Base-by-base conservation (phyloP, 345 rosid species). In the Microthlaspi erraticum region DNA sequence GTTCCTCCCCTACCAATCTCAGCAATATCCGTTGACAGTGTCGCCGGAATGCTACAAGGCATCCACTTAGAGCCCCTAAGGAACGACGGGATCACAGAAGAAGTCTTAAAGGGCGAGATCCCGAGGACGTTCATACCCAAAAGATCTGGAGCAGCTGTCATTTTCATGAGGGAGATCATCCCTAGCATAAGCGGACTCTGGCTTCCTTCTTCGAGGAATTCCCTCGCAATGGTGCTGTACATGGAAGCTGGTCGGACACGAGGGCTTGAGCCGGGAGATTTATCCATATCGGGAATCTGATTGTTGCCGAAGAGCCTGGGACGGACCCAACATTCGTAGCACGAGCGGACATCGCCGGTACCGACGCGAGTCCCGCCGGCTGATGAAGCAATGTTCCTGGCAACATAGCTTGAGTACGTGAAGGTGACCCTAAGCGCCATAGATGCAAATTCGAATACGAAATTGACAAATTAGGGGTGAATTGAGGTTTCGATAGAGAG, bases 351-450 rank as follows among this genome's bases (percentile, higher is more conserved):
- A 54, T 77, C 73, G 75, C 82, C 78, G 67, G 60, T 70, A 19
- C 87, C 80, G 20, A 76, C 75, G 20, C 93, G 90, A 33, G 71
- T 33, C 19, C 80, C 72, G 78, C 80, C 72, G 78, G 91, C 84
- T 60, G 85, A 66, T 43, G 84, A 43, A 64, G 87, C 88, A 16
- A 90, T 45, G 77, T 73, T 85, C 19, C 85, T 81, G 65, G 88
- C 93, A 31, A 78, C 81, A 73, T 81, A 87, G 78, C 84, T 82
- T 60, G 98, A 88, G 83, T 67, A 87, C 29, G 80, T 77, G 73
- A 88, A 29, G 64, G 93, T 87, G 33, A 81, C 89, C 18, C 93
- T 86, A 37, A 92, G 72, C 70, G 98, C 96, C 98, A 91, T 91
- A 13, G 3, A 45, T 17, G 66, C 65, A 52, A 80, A 8, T 68